These are phyloP conservation scores for Lumnitzera littorea DNA, from an alignment of 345 rosid species.

Conservation along the genomic window DNA sequence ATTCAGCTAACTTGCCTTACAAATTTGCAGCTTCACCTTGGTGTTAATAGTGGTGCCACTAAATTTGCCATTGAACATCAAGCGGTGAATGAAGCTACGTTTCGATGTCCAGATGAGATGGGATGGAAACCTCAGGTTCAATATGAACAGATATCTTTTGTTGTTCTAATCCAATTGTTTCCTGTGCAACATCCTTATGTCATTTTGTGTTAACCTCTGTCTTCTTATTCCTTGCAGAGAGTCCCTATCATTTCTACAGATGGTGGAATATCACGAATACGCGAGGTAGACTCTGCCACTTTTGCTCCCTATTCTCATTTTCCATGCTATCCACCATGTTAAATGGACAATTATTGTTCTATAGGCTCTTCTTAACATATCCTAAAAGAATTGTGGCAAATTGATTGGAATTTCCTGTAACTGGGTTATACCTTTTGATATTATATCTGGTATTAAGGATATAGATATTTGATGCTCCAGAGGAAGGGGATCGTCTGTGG, in stretches of 20 bases:
- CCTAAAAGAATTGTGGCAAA: no score
- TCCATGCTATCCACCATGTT: background rate
- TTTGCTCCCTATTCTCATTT: background rate
- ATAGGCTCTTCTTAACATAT: no score
- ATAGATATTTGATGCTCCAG: no score
- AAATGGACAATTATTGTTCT: no score
- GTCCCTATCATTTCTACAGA: constrained; percentile 69
- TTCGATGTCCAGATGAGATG: constrained; percentile 94
- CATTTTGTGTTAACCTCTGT: constrained; percentile 5
- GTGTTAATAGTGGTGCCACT: constrained; percentile 93
- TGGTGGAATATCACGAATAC: constrained; percentile 60
- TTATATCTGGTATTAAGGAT: no score
- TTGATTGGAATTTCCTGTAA: no score
- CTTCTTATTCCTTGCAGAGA: constrained; percentile 48
- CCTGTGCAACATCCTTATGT: background rate
- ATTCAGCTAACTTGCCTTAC: background rate
- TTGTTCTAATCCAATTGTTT: background rate
- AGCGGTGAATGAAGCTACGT: constrained; percentile 97
- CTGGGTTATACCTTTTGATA: no score
- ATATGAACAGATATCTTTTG: constrained; percentile 5
- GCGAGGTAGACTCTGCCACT: constrained; percentile 46
- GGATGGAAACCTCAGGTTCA: constrained; percentile 99
- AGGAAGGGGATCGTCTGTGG: no score
- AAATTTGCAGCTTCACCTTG: constrained; percentile 63
- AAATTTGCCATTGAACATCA: constrained; percentile 85